Conservation (phyloP, 495 filamentous ascomycete species). For the Cenococcum geophilum region DNA sequence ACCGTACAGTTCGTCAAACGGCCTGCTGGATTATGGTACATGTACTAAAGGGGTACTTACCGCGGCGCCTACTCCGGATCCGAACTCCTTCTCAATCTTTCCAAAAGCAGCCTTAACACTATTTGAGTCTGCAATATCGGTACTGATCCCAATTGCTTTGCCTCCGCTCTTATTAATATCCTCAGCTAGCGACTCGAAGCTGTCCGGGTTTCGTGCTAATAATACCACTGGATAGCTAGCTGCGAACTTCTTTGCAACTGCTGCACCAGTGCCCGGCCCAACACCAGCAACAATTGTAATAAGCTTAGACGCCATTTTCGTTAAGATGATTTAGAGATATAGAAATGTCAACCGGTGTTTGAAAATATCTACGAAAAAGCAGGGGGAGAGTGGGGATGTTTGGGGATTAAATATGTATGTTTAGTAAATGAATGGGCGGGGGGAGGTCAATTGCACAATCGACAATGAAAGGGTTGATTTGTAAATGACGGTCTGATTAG, state of each 20-base stretch:
- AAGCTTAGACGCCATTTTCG: conserved; percentile 28
- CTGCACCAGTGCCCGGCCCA: conserved; percentile 32
- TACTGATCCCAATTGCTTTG: conserved; percentile 66
- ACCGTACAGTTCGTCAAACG: too few relatives aligned
- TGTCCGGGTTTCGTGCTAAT: conserved; percentile 62
- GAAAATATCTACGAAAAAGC: too few relatives aligned
- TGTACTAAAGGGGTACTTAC: conserved; percentile 9
- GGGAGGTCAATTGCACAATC: background rate
- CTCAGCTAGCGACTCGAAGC: conserved; percentile 59
- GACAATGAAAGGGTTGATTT: background rate
- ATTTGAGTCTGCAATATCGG: conserved; percentile 60
- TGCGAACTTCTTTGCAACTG: conserved; percentile 33
- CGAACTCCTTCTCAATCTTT: conserved; percentile 55
- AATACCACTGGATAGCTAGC: conserved; percentile 66
- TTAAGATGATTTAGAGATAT: background rate
- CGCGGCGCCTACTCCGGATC: conserved; percentile 33
- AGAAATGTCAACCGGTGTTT: background rate
- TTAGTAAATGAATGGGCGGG: conserved; percentile 2
- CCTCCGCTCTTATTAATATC: conserved; percentile 68
- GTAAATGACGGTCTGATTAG: conserved; percentile 1
- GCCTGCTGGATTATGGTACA: background rate
- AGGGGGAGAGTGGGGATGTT: background rate
- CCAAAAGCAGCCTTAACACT: conserved; percentile 63
- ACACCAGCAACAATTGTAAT: conserved; percentile 34
- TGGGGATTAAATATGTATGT: background rate